Evolutionary conservation across 192 early-diverging fungal genomes (phyloP).

Genomic region (Jimgerdemannia flammicorona): DNA sequence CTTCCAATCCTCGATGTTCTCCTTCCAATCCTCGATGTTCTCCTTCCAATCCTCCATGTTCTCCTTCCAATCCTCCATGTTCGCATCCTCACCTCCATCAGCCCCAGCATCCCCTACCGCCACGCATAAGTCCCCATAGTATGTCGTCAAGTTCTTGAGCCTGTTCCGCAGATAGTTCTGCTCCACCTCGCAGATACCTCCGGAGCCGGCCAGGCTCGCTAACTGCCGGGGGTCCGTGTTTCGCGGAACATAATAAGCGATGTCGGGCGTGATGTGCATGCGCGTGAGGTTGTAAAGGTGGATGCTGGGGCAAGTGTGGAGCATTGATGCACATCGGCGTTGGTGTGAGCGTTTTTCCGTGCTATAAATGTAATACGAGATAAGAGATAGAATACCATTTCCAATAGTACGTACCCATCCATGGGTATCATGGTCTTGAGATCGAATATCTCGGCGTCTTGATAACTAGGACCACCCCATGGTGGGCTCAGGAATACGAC

Average conservation of each 20-base stretch:
- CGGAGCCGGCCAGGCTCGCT: conserved; percentile 48
- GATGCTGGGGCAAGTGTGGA: conserved; percentile 33
- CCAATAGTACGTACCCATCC: conserved; percentile 51
- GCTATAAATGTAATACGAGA: too few species aligned
- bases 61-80: neutral
- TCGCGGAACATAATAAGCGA: conserved; percentile 84
- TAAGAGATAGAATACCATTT: neutral
- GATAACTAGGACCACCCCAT: conserved; percentile 91
- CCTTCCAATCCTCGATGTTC: neutral
- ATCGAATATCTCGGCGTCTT: conserved; percentile 53
- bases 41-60: neutral
- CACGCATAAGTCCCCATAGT: conserved; percentile 72
- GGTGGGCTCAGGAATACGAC: conserved; percentile 92
- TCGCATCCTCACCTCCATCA: neutral
- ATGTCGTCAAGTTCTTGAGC: conserved; percentile 68
- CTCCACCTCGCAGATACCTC: conserved; percentile 75
- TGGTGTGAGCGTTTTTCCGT: too few species aligned
- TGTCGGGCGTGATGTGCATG: conserved; percentile 61
- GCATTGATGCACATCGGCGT: too few species aligned
- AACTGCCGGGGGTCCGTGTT: conserved; percentile 73
- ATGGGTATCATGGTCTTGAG: conserved; percentile 71
- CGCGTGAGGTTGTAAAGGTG: conserved; percentile 60
- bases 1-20: too few species aligned
- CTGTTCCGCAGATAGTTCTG: conserved; percentile 63
- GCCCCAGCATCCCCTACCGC: neutral